phyloP scores from a whole-genome alignment of 208 protist species.

The Strigomonas culicis region DNA sequence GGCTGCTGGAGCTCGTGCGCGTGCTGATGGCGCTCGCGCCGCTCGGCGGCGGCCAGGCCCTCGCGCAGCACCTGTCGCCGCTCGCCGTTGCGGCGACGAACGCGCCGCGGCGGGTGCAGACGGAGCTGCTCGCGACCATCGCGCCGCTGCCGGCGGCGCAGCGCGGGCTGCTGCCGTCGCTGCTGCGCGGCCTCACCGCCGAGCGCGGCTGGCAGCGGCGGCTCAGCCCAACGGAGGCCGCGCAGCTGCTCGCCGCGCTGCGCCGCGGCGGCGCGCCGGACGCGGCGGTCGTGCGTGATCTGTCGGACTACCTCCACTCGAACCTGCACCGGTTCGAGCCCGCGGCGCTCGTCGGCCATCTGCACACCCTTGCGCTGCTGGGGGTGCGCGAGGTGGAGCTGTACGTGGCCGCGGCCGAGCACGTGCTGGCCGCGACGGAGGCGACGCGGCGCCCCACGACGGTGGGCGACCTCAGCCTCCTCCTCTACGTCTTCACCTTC shows the following conservation, averaged over 20 bases:
- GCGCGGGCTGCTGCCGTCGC: conserved; percentile 40
- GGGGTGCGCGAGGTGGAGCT: conserved; percentile 76
- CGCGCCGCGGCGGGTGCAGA: conserved; percentile 44
- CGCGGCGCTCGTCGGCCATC: conserved; percentile 41
- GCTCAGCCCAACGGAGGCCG: conserved; percentile 45
- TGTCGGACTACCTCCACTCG: no score
- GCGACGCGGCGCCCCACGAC: conserved; percentile 19
- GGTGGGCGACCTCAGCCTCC: conserved; percentile 68
- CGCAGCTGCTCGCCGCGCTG: conserved; percentile 48
- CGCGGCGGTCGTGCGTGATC: no score
- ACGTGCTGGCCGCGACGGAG: not conserved
- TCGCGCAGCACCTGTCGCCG: conserved; percentile 63
- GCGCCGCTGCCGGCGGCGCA: conserved; percentile 37
- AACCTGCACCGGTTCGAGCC: conserved; percentile 4
- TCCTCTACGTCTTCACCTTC: conserved; percentile 83
- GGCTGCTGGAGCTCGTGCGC: not conserved
- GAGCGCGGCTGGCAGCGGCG: conserved; percentile 39
- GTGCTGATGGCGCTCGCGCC: conserved; percentile 1
- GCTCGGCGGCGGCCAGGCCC: no score
- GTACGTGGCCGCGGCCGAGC: conserved; percentile 18
- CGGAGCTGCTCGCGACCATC: conserved; percentile 53
- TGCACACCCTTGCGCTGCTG: conserved; percentile 52
- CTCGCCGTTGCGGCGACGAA: conserved; percentile 54
- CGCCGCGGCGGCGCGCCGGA: no score
- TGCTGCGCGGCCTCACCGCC: conserved; percentile 47